A percentile compares a stretch with the other conserved stretches of the same genome.
Conservation (phyloP, 1,284 basidiomycete species). For the Fistulina hepatica region DNA sequence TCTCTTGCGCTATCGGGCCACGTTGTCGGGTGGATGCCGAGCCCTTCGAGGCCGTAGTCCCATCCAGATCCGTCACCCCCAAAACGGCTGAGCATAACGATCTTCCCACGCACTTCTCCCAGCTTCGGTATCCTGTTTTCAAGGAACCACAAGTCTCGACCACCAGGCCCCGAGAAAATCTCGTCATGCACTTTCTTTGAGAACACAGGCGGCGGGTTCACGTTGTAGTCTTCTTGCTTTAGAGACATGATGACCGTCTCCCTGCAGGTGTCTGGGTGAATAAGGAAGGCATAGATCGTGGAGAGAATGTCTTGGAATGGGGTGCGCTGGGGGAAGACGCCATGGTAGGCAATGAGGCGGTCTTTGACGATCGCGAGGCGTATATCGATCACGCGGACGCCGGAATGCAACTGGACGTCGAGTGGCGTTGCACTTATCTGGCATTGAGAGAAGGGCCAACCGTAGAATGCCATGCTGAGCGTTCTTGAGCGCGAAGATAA, state of each 20-base stretch:
- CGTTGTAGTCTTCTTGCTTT: conserved; percentile 68
- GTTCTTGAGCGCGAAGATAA: conserved; percentile 4
- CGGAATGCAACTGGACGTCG: conserved; percentile 46
- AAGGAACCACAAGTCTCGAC: conserved; percentile 65
- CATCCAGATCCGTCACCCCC: conserved; percentile 53
- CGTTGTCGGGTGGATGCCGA: conserved; percentile 71
- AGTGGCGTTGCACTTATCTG: conserved; percentile 47
- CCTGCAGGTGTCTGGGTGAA: conserved; percentile 37
- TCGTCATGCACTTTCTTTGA: conserved; percentile 55
- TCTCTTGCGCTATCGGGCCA: conserved; percentile 72
- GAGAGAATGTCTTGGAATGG: conserved; percentile 56
- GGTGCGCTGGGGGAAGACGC: conserved; percentile 56
- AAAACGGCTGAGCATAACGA: conserved; percentile 76
- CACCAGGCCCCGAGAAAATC: conserved; percentile 46
- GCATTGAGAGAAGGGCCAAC: conserved; percentile 72
- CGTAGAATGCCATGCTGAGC: conserved; percentile 63
- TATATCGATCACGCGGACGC: conserved; percentile 74
- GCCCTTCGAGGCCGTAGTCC: conserved; percentile 51
- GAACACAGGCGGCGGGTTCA: conserved; percentile 40
- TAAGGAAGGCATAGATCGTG: conserved; percentile 55
- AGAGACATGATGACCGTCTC: conserved; percentile 79
- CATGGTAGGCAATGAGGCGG: conserved; percentile 69
- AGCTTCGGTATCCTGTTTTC: conserved; percentile 67
- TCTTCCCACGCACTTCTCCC: conserved; percentile 75
- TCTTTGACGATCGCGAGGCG: conserved; percentile 60